A percentile compares a stretch with the other conserved stretches of the same genome.
phyloP scores from a whole-genome alignment of 345 rosid genomes.

The Odontarrhena argentea region DNA sequence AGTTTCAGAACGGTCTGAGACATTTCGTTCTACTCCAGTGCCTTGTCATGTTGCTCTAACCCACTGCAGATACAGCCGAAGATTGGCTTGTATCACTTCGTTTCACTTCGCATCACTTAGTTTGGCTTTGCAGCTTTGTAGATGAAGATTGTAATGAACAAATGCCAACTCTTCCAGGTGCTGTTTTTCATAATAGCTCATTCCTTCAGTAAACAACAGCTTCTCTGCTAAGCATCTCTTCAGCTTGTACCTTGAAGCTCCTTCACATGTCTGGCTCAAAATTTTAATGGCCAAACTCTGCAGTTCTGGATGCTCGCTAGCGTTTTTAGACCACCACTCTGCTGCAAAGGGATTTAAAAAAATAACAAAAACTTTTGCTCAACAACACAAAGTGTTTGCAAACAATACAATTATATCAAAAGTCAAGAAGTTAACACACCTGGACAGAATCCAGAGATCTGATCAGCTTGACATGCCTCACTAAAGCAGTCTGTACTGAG shows the following conservation, averaged over 20 bases:
- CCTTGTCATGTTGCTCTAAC: slow-evolving; percentile 59
- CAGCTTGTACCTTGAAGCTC: slow-evolving; percentile 47
- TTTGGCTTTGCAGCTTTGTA: slow-evolving; percentile 29
- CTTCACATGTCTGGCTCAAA: slow-evolving; percentile 54
- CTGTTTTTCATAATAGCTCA: slow-evolving; percentile 35
- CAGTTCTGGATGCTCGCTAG: slow-evolving; percentile 48
- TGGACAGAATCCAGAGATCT: slow-evolving; percentile 43
- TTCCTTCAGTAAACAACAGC: slow-evolving; percentile 29
- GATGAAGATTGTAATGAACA: slow-evolving; percentile 48
- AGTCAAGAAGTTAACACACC: slow-evolving; percentile 35
- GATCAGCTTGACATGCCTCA: slow-evolving; percentile 42
- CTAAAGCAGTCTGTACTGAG: slow-evolving; percentile 44
- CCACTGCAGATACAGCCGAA: slow-evolving; percentile 34
- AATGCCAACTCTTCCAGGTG: slow-evolving; percentile 36
- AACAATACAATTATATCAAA: neutral
- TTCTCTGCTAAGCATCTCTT: slow-evolving; percentile 47
- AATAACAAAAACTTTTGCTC: neutral
- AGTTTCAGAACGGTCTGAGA: slow-evolving; percentile 76
- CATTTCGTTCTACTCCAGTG: slow-evolving; percentile 50
- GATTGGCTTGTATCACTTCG: neutral
- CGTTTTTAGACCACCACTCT: slow-evolving; percentile 52
- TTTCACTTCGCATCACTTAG: slow-evolving; percentile 1
- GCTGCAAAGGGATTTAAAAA: slow-evolving; percentile 31
- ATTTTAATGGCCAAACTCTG: slow-evolving; percentile 51
- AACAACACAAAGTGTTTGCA: neutral